Conservation (phyloP, 129 eudicot genomes). For the Chrysanthemum lavandulifolium region DNA sequence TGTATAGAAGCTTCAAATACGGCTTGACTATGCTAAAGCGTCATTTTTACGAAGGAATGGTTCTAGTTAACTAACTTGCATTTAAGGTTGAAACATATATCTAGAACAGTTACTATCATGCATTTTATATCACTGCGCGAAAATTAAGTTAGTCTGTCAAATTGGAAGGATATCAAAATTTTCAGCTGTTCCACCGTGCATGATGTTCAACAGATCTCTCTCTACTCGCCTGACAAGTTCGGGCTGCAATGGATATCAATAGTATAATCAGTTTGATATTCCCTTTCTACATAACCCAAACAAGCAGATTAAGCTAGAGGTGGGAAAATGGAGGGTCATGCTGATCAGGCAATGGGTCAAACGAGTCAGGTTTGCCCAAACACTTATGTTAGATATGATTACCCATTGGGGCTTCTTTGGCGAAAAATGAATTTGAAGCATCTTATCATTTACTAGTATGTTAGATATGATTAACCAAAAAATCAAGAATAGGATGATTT, state of each 20-base stretch:
- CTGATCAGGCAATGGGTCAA: background rate
- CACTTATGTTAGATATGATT: too few species aligned
- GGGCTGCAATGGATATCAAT: conserved; percentile 55
- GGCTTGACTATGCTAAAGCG: background rate
- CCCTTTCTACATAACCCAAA: background rate
- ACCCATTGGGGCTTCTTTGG: too few species aligned
- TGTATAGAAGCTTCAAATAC: background rate
- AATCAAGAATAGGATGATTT: background rate
- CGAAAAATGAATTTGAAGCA: too few species aligned
- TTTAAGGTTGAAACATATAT: background rate
- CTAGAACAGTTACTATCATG: background rate
- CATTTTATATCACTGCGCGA: background rate
- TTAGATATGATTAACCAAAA: too few species aligned
- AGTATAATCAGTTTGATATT: conserved; percentile 7
- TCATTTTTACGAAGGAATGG: background rate
- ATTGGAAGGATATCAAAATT: conserved; percentile 67
- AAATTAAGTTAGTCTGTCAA: background rate
- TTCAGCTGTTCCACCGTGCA: conserved; percentile 86
- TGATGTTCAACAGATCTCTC: conserved; percentile 74
- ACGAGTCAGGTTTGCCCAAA: background rate
- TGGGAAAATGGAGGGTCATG: background rate
- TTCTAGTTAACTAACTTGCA: background rate
- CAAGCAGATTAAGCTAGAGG: background rate
- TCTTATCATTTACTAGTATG: too few species aligned
- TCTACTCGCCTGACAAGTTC: conserved; percentile 78